Conservation (phyloP, 768 basidiomycete species). For the Hericium erinaceus region DNA sequence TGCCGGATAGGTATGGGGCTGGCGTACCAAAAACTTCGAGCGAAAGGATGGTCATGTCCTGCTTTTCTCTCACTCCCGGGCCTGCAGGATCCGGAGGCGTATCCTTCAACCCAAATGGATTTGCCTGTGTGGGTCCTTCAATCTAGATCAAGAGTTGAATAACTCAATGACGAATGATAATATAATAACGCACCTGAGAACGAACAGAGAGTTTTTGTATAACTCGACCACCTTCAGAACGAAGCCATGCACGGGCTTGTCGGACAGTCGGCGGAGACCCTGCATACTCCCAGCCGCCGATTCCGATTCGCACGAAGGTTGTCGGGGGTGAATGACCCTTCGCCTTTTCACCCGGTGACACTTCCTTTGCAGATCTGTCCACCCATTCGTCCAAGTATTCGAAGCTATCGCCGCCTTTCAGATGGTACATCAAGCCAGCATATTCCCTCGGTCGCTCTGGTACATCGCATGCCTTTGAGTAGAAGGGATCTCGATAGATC, state of each 20-base stretch:
- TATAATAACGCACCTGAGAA: constrained; percentile 40
- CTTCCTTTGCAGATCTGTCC: neutral
- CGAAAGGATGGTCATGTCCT: constrained; percentile 71
- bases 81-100: constrained; percentile 30
- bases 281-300: constrained; percentile 78
- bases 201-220: constrained; percentile 18
- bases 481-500: constrained; percentile 73
- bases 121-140: constrained; percentile 67
- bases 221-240: constrained; percentile 18
- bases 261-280: constrained; percentile 53
- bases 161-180: no score
- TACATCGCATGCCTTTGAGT: constrained; percentile 62
- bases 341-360: neutral
- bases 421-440: constrained; percentile 64
- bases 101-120: constrained; percentile 58
- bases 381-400: constrained; percentile 55
- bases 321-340: constrained; percentile 4
- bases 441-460: constrained; percentile 65
- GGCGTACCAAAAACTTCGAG: constrained; percentile 77
- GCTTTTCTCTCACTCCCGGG: constrained; percentile 40
- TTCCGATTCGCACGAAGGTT: constrained; percentile 19
- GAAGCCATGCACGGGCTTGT: constrained; percentile 49
- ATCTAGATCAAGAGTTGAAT: constrained; percentile 30
- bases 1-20: neutral
- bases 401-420: constrained; percentile 58